These are phyloP conservation scores for Beauveria scarabaeidicola DNA, from an alignment of 2,329 filamentous ascomycete species.

Conservation along the genomic window DNA sequence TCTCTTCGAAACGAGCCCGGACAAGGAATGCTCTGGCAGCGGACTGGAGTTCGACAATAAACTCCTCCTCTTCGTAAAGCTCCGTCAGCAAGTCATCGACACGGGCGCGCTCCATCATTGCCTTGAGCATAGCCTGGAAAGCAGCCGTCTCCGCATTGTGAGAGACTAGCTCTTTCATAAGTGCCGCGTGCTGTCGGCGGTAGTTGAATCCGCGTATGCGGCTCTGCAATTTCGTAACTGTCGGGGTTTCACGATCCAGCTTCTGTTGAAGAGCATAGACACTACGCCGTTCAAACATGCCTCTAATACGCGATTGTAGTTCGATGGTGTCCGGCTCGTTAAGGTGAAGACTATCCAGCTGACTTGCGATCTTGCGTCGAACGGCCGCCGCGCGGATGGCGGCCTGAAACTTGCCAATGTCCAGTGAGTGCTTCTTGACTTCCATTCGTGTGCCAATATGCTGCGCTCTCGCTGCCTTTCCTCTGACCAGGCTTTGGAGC, in stretches of 20 bases:
- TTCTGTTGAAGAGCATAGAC: slow-evolving; percentile 41
- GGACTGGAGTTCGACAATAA: slow-evolving; percentile 66
- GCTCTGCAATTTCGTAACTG: slow-evolving; percentile 57
- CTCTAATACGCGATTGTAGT: slow-evolving; percentile 53
- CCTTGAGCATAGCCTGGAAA: slow-evolving; percentile 69
- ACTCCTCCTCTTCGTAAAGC: slow-evolving; percentile 76
- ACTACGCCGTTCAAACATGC: slow-evolving; percentile 48
- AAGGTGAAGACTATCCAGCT: slow-evolving; percentile 38
- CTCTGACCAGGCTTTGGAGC: slow-evolving; percentile 35
- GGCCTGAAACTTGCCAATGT: slow-evolving; percentile 41
- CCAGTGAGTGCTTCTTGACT: slow-evolving; percentile 33
- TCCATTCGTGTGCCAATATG: slow-evolving; percentile 39
- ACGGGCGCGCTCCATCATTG: slow-evolving; percentile 66
- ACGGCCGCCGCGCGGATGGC: slow-evolving; percentile 47
- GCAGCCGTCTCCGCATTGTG: slow-evolving; percentile 58
- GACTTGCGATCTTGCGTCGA: slow-evolving; percentile 39
- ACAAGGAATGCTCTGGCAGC: slow-evolving; percentile 65
- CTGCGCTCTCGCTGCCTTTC: slow-evolving; percentile 37
- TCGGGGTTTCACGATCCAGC: slow-evolving; percentile 48
- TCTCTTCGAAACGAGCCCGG: slow-evolving; percentile 68
- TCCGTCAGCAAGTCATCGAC: slow-evolving; percentile 67
- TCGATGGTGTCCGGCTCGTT: slow-evolving; percentile 38
- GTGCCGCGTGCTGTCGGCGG: slow-evolving; percentile 49
- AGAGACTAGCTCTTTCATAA: slow-evolving; percentile 62
- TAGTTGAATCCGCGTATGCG: slow-evolving; percentile 56